These are phyloP conservation scores for Trichoderma polysporum DNA, from an alignment of 2,329 filamentous ascomycete genomes.

Conservation along the genomic window DNA sequence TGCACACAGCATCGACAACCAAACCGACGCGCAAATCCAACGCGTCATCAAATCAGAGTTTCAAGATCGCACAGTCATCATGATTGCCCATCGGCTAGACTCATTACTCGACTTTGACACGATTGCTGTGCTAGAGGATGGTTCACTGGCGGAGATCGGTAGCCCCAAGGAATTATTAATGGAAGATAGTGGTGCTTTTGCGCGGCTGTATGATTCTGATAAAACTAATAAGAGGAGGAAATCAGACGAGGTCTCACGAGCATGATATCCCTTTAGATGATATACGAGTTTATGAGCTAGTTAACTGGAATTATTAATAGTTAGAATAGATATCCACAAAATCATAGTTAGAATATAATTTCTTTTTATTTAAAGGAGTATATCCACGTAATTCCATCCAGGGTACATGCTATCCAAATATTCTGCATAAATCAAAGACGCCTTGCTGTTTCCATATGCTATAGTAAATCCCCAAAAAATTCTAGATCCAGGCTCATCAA, in stretches of 20 bases:
- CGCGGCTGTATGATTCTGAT: constrained; percentile 28
- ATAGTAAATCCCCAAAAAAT: neutral
- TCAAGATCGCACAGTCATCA: constrained; percentile 33
- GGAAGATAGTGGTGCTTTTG: constrained; percentile 26
- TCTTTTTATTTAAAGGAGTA: neutral
- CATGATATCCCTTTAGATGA: neutral
- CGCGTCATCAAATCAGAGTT: constrained; percentile 34
- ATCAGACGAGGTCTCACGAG: neutral
- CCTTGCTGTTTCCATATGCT: constrained; percentile 9
- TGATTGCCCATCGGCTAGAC: constrained; percentile 37
- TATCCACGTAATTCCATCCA: neutral
- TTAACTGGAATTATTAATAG: neutral
- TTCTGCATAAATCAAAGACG: neutral
- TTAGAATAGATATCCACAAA: neutral
- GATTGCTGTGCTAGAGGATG: constrained; percentile 34
- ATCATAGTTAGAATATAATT: neutral
- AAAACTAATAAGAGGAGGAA: constrained; percentile 23
- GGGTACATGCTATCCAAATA: constrained; percentile 1
- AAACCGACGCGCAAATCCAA: constrained; percentile 33
- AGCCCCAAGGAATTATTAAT: constrained; percentile 28
- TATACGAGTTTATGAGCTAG: neutral
- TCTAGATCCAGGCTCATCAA: neutral
- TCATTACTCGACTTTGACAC: constrained; percentile 37
- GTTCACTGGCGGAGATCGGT: constrained; percentile 33
- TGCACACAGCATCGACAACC: constrained; percentile 29